Conservation (phyloP, 176 grass and related monocot genomes). For the Aegilops longissima region DNA sequence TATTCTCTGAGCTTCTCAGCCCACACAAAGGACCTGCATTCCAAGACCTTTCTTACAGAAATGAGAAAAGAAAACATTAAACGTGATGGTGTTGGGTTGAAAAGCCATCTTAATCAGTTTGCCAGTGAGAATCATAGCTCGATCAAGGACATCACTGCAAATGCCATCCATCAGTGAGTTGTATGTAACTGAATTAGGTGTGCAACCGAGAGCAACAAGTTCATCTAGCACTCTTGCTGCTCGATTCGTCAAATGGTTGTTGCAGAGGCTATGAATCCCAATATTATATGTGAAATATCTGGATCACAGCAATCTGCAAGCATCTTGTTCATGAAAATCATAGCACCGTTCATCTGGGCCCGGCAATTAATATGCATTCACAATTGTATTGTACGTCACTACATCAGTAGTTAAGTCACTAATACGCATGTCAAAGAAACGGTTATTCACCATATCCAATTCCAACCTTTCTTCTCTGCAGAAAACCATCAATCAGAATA, state of each 20-base stretch:
- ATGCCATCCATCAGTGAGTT: conserved; percentile 79
- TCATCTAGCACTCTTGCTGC: conserved; percentile 71
- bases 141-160: conserved; percentile 76
- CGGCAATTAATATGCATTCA: conserved; percentile 62
- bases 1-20: conserved; percentile 68
- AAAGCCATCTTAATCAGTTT: conserved; percentile 87
- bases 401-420: conserved; percentile 67
- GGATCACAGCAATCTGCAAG: conserved; percentile 64
- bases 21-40: conserved; percentile 62
- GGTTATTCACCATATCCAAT: conserved; percentile 38
- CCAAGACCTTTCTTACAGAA: conserved; percentile 90
- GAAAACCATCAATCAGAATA: conserved; percentile 80
- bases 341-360: conserved; percentile 48
- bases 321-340: conserved; percentile 76
- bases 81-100: conserved; percentile 70
- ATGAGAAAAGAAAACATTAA: conserved; percentile 85
- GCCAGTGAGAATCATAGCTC: conserved; percentile 81
- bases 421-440: conserved; percentile 60
- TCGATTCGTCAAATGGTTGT: conserved; percentile 54
- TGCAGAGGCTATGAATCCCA: conserved; percentile 79
- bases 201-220: conserved; percentile 52
- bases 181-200: conserved; percentile 71
- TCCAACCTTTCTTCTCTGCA: conserved; percentile 72
- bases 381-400: conserved; percentile 85
- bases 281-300: conserved; percentile 96